Conservation (phyloP, 2,329 filamentous ascomycete species). For the Beauveria brongniartii region DNA sequence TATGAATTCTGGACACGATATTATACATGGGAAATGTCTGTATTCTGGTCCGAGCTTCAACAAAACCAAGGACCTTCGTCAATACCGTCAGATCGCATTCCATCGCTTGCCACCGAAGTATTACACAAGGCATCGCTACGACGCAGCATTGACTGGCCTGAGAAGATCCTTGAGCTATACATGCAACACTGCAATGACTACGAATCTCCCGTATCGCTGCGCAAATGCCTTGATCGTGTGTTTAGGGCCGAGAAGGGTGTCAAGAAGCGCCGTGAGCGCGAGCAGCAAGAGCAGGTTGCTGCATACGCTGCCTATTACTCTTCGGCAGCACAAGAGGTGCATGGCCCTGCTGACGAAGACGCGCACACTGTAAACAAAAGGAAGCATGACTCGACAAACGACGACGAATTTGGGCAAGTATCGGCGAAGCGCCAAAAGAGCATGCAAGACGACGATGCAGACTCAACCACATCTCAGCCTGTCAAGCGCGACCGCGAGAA, state of each 20-base stretch:
- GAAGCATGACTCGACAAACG: slow-evolving; percentile 57
- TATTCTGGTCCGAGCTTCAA: slow-evolving; percentile 34
- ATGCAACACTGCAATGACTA: slow-evolving; percentile 82
- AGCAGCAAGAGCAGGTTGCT: slow-evolving; percentile 53
- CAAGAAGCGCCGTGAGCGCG: slow-evolving; percentile 54
- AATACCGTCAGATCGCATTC: slow-evolving; percentile 39
- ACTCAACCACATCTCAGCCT: slow-evolving; percentile 17
- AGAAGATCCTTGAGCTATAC: slow-evolving; percentile 67
- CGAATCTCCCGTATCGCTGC: slow-evolving; percentile 68
- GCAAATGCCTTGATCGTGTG: slow-evolving; percentile 64
- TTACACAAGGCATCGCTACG: slow-evolving; percentile 61
- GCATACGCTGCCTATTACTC: slow-evolving; percentile 36
- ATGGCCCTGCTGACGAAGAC: slow-evolving; percentile 21
- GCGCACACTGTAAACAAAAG: slow-evolving; percentile 52
- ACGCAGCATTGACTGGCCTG: slow-evolving; percentile 64
- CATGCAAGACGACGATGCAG: slow-evolving; percentile 24
- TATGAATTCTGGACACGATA: slow-evolving; percentile 93
- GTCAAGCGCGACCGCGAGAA: slow-evolving; percentile 83
- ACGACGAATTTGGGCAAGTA: slow-evolving; percentile 32
- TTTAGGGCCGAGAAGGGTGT: slow-evolving; percentile 60
- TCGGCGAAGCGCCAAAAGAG: slow-evolving; percentile 60
- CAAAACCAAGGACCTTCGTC: slow-evolving; percentile 30
- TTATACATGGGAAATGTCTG: slow-evolving; percentile 83
- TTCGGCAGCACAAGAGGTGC: slow-evolving; percentile 15
- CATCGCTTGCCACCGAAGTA: slow-evolving; percentile 63